Percentiles rank a stretch among this genome's conserved stretches.
These are phyloP conservation scores for Nicotiana undulata DNA, from an alignment of 257 asterid species.

Conservation along the genomic window DNA sequence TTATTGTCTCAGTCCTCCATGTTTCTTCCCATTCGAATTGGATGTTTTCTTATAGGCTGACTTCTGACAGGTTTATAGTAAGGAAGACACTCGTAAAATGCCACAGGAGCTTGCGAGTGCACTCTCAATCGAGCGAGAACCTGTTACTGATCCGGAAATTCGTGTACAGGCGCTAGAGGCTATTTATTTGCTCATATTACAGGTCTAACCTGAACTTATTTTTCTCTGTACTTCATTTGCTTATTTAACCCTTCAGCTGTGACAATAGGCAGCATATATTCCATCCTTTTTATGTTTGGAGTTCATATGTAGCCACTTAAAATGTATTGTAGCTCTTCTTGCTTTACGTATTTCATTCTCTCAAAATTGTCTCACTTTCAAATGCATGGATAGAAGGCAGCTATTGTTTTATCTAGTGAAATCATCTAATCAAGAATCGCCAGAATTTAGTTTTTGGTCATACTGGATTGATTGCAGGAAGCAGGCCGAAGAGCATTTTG, in stretches of 20 bases:
- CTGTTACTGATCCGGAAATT: slow-evolving; percentile 66
- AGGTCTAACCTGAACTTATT: slow-evolving; percentile 29
- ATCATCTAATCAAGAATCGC: background rate
- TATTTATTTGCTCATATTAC: slow-evolving; percentile 67
- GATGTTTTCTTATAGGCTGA: background rate
- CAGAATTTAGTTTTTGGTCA: background rate
- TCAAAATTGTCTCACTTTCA: background rate
- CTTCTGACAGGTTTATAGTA: slow-evolving; percentile 36
- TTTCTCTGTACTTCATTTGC: background rate
- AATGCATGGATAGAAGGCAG: background rate
- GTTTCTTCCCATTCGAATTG: background rate
- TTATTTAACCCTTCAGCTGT: background rate
- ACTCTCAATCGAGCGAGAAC: slow-evolving; percentile 88
- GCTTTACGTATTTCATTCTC: background rate
- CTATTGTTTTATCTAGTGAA: background rate
- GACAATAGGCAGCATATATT: background rate
- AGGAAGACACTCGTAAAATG: slow-evolving; percentile 81
- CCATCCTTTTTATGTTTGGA: background rate
- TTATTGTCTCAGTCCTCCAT: background rate
- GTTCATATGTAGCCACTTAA: background rate
- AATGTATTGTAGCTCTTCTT: background rate
- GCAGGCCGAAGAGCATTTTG: slow-evolving; percentile 93
- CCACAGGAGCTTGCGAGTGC: slow-evolving; percentile 92
- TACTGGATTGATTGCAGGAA: slow-evolving; percentile 40
- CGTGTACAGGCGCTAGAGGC: slow-evolving; percentile 77